Evolutionary conservation across 2,329 filamentous ascomycete genomes (phyloP), one percentile per base, ranked within the genome.

Genomic region (Epichloe sp.): DNA sequence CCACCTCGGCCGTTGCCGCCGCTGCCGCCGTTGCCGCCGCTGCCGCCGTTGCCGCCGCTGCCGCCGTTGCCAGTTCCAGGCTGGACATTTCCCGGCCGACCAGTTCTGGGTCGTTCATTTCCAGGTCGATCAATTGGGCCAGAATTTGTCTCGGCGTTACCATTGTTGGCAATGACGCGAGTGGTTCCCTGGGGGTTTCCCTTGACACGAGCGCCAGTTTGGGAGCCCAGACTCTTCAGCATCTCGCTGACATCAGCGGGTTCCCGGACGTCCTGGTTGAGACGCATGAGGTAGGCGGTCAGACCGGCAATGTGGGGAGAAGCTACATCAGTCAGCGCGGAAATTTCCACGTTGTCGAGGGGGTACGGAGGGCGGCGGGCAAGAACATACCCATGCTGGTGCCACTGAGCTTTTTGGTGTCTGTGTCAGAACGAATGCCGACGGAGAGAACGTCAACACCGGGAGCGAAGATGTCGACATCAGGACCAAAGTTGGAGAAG

Each of bases 251-350:
- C 68, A 26, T 60, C 52, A 17, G 50, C 44, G n/a, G 63, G 56
- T 47, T 66, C 65, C 7, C 64, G 69, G 54, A 81, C 63, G 49
- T 64, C 59, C 66, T 80, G 75, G 6, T 2, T 2, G 50, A 80
- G 71, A 49, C 68, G 59, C 69, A 86, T 80, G 35, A 87, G 68
- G 65, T 86, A 87, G 31, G 81, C 82, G 14, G 79, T 80, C 3
- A 87, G 70, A 46, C 84, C 84, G 46, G 79, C 76, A 50, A 86
- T 74, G 62, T 86, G 82, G 1, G 83, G 83, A 12, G 76, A 75
- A 26, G 83, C 81, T 68, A 10, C 26, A 31, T 31, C 3, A 31
- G 26, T 31, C 26, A 31, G 26, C 26, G 26, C 26, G 8, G 7
- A 23, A 4, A 21, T 26, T 26, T 14, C 14, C n/a, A n/a, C 15